These are phyloP conservation scores for Xanthoceras sorbifolium DNA, from an alignment of 345 rosid genomes.

Conservation along the genomic window DNA sequence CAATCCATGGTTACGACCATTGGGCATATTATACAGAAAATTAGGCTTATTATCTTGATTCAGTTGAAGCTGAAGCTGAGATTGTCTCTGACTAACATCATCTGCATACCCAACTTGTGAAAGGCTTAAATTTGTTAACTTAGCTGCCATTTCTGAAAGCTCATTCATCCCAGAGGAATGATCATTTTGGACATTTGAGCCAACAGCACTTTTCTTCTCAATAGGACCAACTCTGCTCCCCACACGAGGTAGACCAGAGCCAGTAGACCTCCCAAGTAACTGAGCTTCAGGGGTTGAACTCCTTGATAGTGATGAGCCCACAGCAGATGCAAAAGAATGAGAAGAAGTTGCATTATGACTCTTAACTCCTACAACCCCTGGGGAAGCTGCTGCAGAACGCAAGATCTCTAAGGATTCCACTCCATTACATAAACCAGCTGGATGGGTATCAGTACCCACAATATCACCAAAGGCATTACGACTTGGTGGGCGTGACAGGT, in stretches of 20 bases:
- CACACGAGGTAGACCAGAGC: slow-evolving; percentile 61
- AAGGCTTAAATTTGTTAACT: slow-evolving; percentile 59
- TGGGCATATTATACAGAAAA: slow-evolving; percentile 48
- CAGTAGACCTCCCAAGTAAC: slow-evolving; percentile 53
- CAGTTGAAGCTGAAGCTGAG: slow-evolving; percentile 39
- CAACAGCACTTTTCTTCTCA: slow-evolving; percentile 53
- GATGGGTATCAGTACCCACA: slow-evolving; percentile 42
- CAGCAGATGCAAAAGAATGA: slow-evolving; percentile 47
- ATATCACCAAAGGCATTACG: slow-evolving; percentile 65
- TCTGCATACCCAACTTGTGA: slow-evolving; percentile 47
- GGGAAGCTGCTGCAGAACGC: slow-evolving; percentile 48
- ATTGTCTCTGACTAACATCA: slow-evolving; percentile 38
- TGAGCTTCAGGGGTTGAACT: slow-evolving; percentile 72
- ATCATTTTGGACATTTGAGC: slow-evolving; percentile 46
- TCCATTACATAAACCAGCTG: slow-evolving; percentile 47
- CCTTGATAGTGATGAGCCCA: slow-evolving; percentile 66
- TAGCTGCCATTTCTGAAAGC: slow-evolving; percentile 59
- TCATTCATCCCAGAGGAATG: slow-evolving; percentile 43
- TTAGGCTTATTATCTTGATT: slow-evolving; percentile 44
- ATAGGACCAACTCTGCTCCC: slow-evolving; percentile 57
- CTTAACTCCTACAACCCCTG: slow-evolving; percentile 42
- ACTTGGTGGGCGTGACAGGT: slow-evolving; percentile 66
- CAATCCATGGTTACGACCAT: slow-evolving; percentile 49
- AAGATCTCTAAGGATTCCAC: slow-evolving; percentile 46
- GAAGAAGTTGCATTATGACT: slow-evolving; percentile 34